These are phyloP conservation scores for Aspergillus piperis DNA, from an alignment of 2,329 filamentous ascomycete genomes.

Conservation along the genomic window DNA sequence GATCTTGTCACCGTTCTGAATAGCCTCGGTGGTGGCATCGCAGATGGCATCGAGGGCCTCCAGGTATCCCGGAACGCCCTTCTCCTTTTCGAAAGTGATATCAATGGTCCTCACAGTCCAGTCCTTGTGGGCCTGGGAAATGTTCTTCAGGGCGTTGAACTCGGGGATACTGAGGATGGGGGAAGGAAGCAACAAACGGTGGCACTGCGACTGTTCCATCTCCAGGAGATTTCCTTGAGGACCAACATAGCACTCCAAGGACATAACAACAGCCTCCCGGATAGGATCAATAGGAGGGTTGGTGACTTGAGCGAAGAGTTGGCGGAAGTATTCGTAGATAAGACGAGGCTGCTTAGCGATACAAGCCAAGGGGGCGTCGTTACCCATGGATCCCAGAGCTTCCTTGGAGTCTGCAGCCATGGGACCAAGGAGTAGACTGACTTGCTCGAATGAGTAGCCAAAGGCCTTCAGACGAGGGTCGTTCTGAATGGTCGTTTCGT, in stretches of 20 bases:
- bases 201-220: slow-evolving; percentile 88
- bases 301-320: slow-evolving; percentile 96
- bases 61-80: slow-evolving; percentile 81
- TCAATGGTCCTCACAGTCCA: slow-evolving; percentile 93
- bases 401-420: slow-evolving; percentile 99
- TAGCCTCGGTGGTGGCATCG: slow-evolving; percentile 77
- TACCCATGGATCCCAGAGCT: slow-evolving; percentile 95
- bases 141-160: slow-evolving; percentile 83
- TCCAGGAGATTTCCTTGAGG: slow-evolving; percentile 93
- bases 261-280: slow-evolving; percentile 97
- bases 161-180: slow-evolving; percentile 87
- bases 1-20: slow-evolving; percentile 79
- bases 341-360: slow-evolving; percentile 85
- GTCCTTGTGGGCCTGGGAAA: slow-evolving; percentile 68
- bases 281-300: slow-evolving; percentile 98
- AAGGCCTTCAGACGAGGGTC: slow-evolving; percentile 83
- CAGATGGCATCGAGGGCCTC: slow-evolving; percentile 87
- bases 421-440: slow-evolving; percentile 84
- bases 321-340: slow-evolving; percentile 94
- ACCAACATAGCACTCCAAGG: slow-evolving; percentile 91
- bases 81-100: slow-evolving; percentile 85
- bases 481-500: slow-evolving; percentile 73
- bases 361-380: slow-evolving; percentile 90
- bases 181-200: slow-evolving; percentile 80
- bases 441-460: slow-evolving; percentile 93